Conservation (phyloP, 306 rosid species). For the Sicyos baderoa region DNA sequence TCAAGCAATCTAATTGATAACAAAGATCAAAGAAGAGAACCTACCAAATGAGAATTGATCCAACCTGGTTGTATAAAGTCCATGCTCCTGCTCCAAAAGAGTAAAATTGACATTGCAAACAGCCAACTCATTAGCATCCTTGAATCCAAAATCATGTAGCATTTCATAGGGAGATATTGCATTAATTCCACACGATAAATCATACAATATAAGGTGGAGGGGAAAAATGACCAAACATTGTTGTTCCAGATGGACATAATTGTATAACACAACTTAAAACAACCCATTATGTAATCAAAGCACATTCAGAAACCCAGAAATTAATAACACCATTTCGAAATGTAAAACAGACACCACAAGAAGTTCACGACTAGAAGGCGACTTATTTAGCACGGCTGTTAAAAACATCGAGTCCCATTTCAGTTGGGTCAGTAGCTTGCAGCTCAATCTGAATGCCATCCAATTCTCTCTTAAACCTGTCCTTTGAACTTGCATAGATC, state of each 20-base stretch:
- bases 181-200: constrained; percentile 18
- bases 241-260: constrained; percentile 14
- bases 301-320: constrained; percentile 18
- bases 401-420: constrained; percentile 44
- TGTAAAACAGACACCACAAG: constrained; percentile 12
- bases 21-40: background rate
- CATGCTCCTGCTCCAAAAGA: background rate
- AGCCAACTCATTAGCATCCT: background rate
- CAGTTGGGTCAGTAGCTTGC: constrained; percentile 48
- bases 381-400: constrained; percentile 34
- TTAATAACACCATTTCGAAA: constrained; percentile 16
- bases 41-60: constrained; percentile 3
- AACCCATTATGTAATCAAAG: constrained; percentile 20
- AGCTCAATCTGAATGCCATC: constrained; percentile 38
- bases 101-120: background rate
- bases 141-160: constrained; percentile 10
- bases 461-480: constrained; percentile 14
- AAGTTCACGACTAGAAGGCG: background rate
- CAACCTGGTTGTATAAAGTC: background rate
- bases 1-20: background rate
- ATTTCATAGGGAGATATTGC: constrained; percentile 18
- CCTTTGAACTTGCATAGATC: constrained; percentile 15
- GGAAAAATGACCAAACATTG: background rate
- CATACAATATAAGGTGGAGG: constrained; percentile 12
- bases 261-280: constrained; percentile 12